These are phyloP conservation scores for Intubia oerlemansii DNA, from an alignment of 2,329 filamentous ascomycete genomes.

Conservation along the genomic window DNA sequence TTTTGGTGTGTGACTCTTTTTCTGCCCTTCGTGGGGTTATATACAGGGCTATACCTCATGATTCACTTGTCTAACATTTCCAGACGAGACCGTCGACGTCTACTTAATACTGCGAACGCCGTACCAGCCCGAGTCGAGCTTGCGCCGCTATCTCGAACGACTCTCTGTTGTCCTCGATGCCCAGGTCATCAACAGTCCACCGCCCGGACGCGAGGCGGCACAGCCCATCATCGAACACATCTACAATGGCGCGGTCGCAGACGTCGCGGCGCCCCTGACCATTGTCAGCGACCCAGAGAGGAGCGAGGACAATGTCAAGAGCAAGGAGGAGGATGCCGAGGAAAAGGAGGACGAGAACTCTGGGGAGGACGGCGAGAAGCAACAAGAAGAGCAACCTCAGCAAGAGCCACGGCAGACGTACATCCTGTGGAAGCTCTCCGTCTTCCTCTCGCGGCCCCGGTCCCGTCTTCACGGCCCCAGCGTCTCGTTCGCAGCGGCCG, in stretches of 20 bases:
- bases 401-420: conserved; percentile 21
- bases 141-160: conserved; percentile 37
- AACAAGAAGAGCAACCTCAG: background rate
- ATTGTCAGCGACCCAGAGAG: conserved; percentile 19
- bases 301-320: too few species aligned
- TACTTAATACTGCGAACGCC: conserved; percentile 48
- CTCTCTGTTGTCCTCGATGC: conserved; percentile 47
- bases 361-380: conserved; percentile 5
- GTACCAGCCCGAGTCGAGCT: conserved; percentile 29
- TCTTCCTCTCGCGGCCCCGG: conserved; percentile 36
- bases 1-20: conserved; percentile 55
- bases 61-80: conserved; percentile 12
- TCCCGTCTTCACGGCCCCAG: conserved; percentile 45
- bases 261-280: conserved; percentile 27
- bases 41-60: too few species aligned
- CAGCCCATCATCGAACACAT: conserved; percentile 35
- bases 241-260: conserved; percentile 29
- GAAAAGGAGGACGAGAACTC: conserved; percentile 15
- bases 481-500: conserved; percentile 40
- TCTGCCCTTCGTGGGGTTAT: too few species aligned
- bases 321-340: conserved; percentile 1
- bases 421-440: conserved; percentile 36
- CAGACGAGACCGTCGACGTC: conserved; percentile 54
- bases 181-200: conserved; percentile 36
- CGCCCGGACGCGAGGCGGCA: conserved; percentile 20